Conservation (phyloP, 495 filamentous ascomycete genomes). For the Bryoglossum gracile region DNA sequence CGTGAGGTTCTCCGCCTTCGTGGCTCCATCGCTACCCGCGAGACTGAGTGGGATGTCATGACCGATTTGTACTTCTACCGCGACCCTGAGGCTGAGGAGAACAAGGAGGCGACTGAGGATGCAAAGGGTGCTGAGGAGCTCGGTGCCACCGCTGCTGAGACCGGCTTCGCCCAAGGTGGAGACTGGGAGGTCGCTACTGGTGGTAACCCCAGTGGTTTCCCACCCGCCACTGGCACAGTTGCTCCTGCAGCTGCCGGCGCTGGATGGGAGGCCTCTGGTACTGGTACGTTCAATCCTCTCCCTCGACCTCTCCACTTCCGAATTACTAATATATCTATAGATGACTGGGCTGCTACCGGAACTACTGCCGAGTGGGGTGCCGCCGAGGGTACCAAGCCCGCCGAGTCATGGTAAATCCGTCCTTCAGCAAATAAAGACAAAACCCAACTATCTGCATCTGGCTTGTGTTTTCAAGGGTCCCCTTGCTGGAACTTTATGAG, state of each 20-base stretch:
- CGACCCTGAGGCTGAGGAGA: slow-evolving; percentile 96
- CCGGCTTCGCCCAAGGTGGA: slow-evolving; percentile 57
- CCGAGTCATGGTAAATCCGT: slow-evolving; percentile 23
- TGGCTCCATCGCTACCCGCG: slow-evolving; percentile 87
- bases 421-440: slow-evolving; percentile 1
- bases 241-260: slow-evolving; percentile 53
- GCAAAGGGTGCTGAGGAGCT: slow-evolving; percentile 75
- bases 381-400: slow-evolving; percentile 20
- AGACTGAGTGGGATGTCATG: slow-evolving; percentile 97
- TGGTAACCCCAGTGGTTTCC: slow-evolving; percentile 37
- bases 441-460: slow-evolving; percentile 6
- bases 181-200: slow-evolving; percentile 67
- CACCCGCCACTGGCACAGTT: slow-evolving; percentile 42
- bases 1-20: slow-evolving; percentile 98
- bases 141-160: slow-evolving; percentile 67
- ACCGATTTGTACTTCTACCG: slow-evolving; percentile 99
- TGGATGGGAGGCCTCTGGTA: slow-evolving; percentile 73
- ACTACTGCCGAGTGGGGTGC: slow-evolving; percentile 38
- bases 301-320: neutral
- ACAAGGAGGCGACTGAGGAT: slow-evolving; percentile 60
- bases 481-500: slow-evolving; percentile 82
- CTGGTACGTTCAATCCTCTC: slow-evolving; percentile 7
- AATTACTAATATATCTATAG: slow-evolving; percentile 19
- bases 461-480: slow-evolving; percentile 15
- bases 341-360: slow-evolving; percentile 53